Evolutionary conservation across 2,329 filamentous ascomycete genomes (phyloP).

Genomic region (Aplosporella prunicola): DNA sequence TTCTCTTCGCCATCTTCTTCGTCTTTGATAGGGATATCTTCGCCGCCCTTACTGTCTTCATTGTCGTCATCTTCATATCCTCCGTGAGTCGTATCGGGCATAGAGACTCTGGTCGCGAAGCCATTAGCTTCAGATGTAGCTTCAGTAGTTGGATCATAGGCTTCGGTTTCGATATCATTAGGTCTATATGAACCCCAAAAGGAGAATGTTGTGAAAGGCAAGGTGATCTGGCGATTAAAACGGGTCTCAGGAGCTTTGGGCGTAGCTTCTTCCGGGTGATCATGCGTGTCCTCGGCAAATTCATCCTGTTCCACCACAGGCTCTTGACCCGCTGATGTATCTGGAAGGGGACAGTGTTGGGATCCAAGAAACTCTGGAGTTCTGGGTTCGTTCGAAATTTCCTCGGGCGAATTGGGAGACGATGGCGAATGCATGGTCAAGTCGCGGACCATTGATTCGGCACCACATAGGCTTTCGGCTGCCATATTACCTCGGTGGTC

Average conservation of each 20-base stretch:
- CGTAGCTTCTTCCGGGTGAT: constrained; percentile 23
- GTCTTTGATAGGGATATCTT: no score
- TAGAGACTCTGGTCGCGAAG: no score
- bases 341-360: no score
- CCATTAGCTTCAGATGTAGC: constrained; percentile 4
- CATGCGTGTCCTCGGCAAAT: constrained; percentile 8
- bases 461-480: constrained; percentile 36
- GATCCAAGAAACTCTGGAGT: no score
- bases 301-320: constrained; percentile 17
- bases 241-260: constrained; percentile 24
- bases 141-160: no score
- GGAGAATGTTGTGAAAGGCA: no score
- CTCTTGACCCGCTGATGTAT: no score
- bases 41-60: no score
- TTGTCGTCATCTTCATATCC: not conserved
- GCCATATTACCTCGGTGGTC: constrained; percentile 6
- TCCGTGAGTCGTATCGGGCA: not conserved
- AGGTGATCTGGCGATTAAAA: constrained; percentile 35
- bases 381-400: constrained; percentile 27
- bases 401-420: constrained; percentile 28
- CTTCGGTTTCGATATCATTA: constrained; percentile 19
- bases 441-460: constrained; percentile 39
- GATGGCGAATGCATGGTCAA: constrained; percentile 40
- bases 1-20: no score
- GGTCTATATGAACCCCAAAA: constrained; percentile 25